Percentiles rank a stretch among this genome's conserved stretches.
Evolutionary conservation across 1,139 yeast species (phyloP).

Genomic region (Hyphopichia khmerensis): DNA sequence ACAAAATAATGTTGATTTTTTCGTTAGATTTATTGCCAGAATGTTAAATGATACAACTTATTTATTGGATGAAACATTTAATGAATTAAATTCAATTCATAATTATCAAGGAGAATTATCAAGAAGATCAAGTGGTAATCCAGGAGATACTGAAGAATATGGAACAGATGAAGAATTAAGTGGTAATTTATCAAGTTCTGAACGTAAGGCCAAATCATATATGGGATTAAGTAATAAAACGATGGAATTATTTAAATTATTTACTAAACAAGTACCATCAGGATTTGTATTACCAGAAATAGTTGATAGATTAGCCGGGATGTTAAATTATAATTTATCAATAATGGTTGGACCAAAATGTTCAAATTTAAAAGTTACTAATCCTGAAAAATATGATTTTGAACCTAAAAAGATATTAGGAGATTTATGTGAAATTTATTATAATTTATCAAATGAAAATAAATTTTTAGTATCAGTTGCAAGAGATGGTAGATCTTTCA

Average conservation of each 20-base stretch:
- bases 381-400: conserved; percentile 82
- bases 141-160: conserved; percentile 39
- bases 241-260: conserved; percentile 71
- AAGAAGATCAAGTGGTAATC: conserved; percentile 35
- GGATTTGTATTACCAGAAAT: conserved; percentile 88
- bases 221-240: conserved; percentile 86
- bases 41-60: conserved; percentile 93
- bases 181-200: conserved; percentile 58
- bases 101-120: conserved; percentile 60
- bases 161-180: conserved; percentile 63
- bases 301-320: conserved; percentile 90
- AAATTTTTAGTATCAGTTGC: conserved; percentile 81
- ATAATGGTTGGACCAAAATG: conserved; percentile 95
- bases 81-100: conserved; percentile 77
- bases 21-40: conserved; percentile 88
- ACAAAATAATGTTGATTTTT: conserved; percentile 67
- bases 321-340: conserved; percentile 88
- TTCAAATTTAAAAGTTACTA: conserved; percentile 77
- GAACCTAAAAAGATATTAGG: conserved; percentile 73
- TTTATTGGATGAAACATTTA: conserved; percentile 84
- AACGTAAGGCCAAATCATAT: conserved; percentile 75
- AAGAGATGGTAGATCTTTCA: conserved; percentile 85
- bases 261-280: conserved; percentile 81
- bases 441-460: conserved; percentile 62
- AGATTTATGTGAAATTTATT: conserved; percentile 71